Evolutionary conservation across 495 filamentous ascomycete species (phyloP), one percentile per base, ranked within the genome.

Genomic region (Penicillium pulvis): DNA sequence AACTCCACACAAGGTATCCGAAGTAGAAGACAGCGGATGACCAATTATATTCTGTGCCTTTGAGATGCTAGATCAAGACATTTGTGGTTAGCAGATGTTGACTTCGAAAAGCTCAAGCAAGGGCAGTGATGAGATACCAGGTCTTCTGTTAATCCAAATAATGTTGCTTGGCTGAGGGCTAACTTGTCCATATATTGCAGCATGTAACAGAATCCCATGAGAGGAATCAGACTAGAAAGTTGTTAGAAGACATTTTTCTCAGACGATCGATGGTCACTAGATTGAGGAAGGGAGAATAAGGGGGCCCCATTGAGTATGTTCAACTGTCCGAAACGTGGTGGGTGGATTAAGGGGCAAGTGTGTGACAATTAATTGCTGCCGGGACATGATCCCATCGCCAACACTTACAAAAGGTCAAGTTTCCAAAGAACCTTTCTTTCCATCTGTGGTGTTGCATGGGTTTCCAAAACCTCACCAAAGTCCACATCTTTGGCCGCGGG

Each of bases 151-250:
- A 81, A 57, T 20, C 79, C 77, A 70, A 84, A 82, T 23, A 81
- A 62, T 10, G 72, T 76, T 14, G 81, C 76, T 62, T 85, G 83
- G 43, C 79, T 83, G 1, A 85, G 67, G 4, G 82, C 81, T 10
- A 82, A 72, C 54, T 85, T 85, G 66, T 86, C 83, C 64, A 86
- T 80, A 60, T 79, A 84, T 54, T 84, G 81, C 35, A 86, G 64
- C 68, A 74, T 74, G 28, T 78, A 78, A 50, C 73, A 74, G 19
- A 75, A 58, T n/a, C 71, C 73, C 74, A 78, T 76, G 10, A 80
- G 62, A 1, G 82, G 83, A 57, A 86, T 81, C 36, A 85, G 57
- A 39, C 71, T 74, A 49, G 4, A 2, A 1, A 2, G 12, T 2
- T 41, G 39, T 41, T 19, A 31, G 35, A 16, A 23, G 3, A 11